Conservation (phyloP, 2,329 filamentous ascomycete species). For the Ophiocordyceps unilateralis region DNA sequence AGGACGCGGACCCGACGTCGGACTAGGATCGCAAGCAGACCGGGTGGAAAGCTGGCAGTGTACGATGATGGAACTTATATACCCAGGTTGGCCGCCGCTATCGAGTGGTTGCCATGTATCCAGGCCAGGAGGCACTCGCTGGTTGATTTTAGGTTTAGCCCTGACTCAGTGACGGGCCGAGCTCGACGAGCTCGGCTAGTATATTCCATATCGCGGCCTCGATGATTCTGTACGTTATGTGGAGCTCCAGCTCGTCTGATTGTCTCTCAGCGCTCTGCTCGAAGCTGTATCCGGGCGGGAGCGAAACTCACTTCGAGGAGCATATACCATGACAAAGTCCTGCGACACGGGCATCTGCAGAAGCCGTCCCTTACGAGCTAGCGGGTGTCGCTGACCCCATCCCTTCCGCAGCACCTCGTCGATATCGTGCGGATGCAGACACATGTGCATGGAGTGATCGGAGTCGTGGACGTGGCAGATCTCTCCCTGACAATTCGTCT, state of each 20-base stretch:
- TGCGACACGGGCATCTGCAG: slow-evolving; percentile 47
- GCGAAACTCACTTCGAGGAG: slow-evolving; percentile 40
- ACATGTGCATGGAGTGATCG: slow-evolving; percentile 65
- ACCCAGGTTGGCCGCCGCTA: no score
- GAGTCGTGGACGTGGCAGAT: slow-evolving; percentile 64
- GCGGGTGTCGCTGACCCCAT: slow-evolving; percentile 58
- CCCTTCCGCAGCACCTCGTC: slow-evolving; percentile 53
- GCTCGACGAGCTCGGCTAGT: slow-evolving; percentile 25
- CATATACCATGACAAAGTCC: slow-evolving; percentile 71
- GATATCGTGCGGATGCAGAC: slow-evolving; percentile 63
- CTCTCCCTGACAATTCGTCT: slow-evolving; percentile 62
- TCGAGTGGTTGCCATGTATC: not conserved
- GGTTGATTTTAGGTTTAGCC: not conserved
- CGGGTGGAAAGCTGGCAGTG: not conserved
- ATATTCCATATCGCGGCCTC: slow-evolving; percentile 58
- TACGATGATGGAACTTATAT: not conserved
- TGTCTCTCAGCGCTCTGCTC: not conserved
- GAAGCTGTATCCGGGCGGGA: not conserved
- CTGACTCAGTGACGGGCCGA: slow-evolving; percentile 6
- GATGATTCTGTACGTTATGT: slow-evolving; percentile 50
- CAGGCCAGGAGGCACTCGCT: not conserved
- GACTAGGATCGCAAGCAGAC: slow-evolving; percentile 5
- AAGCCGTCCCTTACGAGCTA: slow-evolving; percentile 50
- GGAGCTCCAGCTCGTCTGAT: slow-evolving; percentile 45
- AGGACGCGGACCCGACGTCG: slow-evolving; percentile 21